Conservation (phyloP, 2,329 filamentous ascomycete genomes). For the Beauveria sp. region DNA sequence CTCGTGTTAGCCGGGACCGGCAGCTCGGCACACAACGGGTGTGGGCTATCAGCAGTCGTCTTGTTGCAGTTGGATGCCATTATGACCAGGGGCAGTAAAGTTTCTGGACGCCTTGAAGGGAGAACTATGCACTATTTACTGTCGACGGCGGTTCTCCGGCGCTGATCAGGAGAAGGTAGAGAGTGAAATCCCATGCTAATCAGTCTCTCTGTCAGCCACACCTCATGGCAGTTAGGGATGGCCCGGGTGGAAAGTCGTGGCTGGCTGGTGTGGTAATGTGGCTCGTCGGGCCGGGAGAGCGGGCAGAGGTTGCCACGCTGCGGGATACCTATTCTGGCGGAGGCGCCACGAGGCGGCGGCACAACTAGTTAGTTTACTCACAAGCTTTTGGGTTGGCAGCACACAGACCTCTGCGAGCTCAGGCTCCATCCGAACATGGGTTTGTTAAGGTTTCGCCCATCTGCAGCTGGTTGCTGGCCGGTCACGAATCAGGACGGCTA, state of each 20-base stretch:
- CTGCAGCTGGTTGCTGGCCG: background rate
- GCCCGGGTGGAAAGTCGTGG: background rate
- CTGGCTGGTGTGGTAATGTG: background rate
- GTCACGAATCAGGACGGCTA: background rate
- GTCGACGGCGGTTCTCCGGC: background rate
- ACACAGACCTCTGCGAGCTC: background rate
- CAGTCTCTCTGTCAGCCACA: background rate
- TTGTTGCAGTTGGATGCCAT: background rate
- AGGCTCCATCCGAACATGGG: background rate
- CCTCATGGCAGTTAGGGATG: too few relatives aligned
- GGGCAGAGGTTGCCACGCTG: conserved; percentile 3
- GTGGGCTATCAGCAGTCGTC: background rate
- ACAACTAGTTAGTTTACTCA: background rate
- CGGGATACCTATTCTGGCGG: conserved; percentile 6
- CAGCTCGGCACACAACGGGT: background rate
- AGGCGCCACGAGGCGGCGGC: background rate
- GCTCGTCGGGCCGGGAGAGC: conserved; percentile 7
- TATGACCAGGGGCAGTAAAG: background rate
- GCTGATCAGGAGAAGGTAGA: background rate
- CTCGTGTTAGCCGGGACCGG: background rate
- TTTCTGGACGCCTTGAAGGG: background rate
- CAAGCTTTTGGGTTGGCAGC: background rate
- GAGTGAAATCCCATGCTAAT: background rate
- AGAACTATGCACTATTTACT: too few relatives aligned
- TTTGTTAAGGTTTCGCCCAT: background rate